Evolutionary conservation across 805 yeast species (phyloP).

Genomic region (Starmerella gropengiesseri): DNA sequence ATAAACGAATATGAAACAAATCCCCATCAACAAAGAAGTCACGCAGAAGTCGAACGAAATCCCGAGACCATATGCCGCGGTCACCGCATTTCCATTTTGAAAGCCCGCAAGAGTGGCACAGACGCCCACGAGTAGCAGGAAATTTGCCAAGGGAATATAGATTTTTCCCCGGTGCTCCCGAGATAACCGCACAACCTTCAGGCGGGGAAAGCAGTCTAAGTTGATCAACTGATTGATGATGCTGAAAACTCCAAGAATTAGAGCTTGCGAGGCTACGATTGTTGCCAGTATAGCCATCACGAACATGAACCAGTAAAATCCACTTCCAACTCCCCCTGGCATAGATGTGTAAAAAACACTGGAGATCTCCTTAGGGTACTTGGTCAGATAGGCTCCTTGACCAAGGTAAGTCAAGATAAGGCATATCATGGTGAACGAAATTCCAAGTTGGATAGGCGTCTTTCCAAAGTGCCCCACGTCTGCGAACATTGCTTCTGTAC

Average conservation of each 20-base stretch:
- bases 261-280: conserved; percentile 51
- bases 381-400: conserved; percentile 42
- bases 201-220: conserved; percentile 44
- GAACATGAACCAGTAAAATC: conserved; percentile 40
- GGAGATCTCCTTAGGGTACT: conserved; percentile 33
- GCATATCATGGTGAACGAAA: conserved; percentile 28
- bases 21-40: conserved; percentile 38
- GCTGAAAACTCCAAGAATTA: conserved; percentile 45
- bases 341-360: conserved; percentile 41
- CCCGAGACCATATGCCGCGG: conserved; percentile 53
- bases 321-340: conserved; percentile 40
- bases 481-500: conserved; percentile 55
- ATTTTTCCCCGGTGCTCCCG: conserved; percentile 39
- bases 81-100: conserved; percentile 39
- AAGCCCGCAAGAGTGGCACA: conserved; percentile 44
- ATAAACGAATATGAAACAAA: conserved; percentile 40
- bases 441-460: conserved; percentile 40
- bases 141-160: conserved; percentile 43
- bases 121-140: conserved; percentile 42
- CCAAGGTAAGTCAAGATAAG: conserved; percentile 46
- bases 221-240: conserved; percentile 44
- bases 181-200: conserved; percentile 39
- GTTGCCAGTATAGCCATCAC: conserved; percentile 45
- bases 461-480: conserved; percentile 49
- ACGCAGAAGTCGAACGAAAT: conserved; percentile 45